Base-by-base conservation (phyloP, 2,329 filamentous ascomycete genomes). In the Fusarium marasasianum region DNA sequence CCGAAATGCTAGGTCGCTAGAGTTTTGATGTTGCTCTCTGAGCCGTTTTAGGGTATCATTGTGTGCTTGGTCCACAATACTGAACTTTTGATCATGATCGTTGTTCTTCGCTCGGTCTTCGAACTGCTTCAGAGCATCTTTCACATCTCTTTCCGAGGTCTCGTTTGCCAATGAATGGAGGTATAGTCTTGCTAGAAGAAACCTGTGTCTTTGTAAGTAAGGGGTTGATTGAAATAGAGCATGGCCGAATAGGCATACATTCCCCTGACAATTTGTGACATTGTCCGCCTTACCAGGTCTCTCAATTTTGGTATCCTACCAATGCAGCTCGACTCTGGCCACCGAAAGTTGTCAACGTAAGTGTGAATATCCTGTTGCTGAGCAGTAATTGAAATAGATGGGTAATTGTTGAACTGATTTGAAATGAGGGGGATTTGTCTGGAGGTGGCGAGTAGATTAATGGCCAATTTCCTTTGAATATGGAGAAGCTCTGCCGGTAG, bases 251-350 rank as follows among this genome's bases (percentile, higher is more conserved):
- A 3, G 4, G 0, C 47, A 0, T 17, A 50, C 29, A 50, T n/a
- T 18, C 29, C 20, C 0, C 0, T 6, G 0, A 9, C 10, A 4
- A 13, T 8, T 4, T 33, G 22, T 3, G 47, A 18, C 14, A 50
- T n/a, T 0, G 0, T 0, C 3, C 0, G 4, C 8, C 11, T 47
- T 22, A 47, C 6, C 3, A 29, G 0, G 4, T 0, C 6, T 47
- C 6, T 0, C 3, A 47, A 8, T 22, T 0, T 2, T 15, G 18
- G 0, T 29, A 8, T 22, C 0, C 2, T 47, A 5, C 45, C 11
- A 8, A 35, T 24, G 4, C 48, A 51, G 22, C 48, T 51, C 15
- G 22, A 51, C n/a, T 33, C 17, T 18, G 31, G 15, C 48, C 48
- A 51, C 10, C n/a, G 10, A 10, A 18, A 51, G 3, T 8, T 35